phyloP scores from a whole-genome alignment of 2,329 filamentous ascomycete genomes.

The Tolypocladium nubicola region DNA sequence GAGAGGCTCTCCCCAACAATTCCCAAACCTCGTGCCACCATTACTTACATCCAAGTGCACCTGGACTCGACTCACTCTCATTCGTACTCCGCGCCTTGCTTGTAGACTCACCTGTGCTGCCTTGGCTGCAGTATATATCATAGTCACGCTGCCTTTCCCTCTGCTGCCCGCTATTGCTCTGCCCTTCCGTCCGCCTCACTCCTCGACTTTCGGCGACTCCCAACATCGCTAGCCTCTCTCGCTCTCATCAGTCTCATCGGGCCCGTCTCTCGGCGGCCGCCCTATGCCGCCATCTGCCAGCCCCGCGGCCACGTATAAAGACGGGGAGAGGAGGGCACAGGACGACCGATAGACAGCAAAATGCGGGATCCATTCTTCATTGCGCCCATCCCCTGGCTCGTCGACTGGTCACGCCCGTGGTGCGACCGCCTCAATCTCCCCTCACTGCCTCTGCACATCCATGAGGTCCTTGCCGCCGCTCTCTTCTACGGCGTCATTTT shows the following conservation, averaged over 20 bases:
- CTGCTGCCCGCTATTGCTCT: background rate
- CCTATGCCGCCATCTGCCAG: background rate
- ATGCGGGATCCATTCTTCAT: conserved; percentile 70
- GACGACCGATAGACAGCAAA: conserved; percentile 7
- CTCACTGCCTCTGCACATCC: conserved; percentile 64
- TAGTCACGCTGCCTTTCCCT: background rate
- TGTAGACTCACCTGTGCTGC: background rate
- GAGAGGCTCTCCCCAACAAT: background rate
- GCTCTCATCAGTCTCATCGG: background rate
- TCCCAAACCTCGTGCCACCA: background rate
- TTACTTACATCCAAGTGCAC: too few species aligned
- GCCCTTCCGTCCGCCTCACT: background rate
- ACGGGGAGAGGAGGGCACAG: background rate
- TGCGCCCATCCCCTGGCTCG: conserved; percentile 46
- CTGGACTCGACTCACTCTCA: background rate
- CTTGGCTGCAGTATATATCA: background rate
- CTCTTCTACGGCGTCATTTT: conserved; percentile 60
- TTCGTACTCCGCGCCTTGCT: too few species aligned
- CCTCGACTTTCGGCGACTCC: background rate
- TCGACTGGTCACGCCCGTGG: conserved; percentile 48
- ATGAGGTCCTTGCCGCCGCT: conserved; percentile 61
- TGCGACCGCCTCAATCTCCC: conserved; percentile 51
- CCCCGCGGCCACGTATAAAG: background rate
- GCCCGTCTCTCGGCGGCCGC: background rate
- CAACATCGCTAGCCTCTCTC: background rate